phyloP scores from a whole-genome alignment of 768 basidiomycete genomes.

The Crepidotus variabilis region DNA sequence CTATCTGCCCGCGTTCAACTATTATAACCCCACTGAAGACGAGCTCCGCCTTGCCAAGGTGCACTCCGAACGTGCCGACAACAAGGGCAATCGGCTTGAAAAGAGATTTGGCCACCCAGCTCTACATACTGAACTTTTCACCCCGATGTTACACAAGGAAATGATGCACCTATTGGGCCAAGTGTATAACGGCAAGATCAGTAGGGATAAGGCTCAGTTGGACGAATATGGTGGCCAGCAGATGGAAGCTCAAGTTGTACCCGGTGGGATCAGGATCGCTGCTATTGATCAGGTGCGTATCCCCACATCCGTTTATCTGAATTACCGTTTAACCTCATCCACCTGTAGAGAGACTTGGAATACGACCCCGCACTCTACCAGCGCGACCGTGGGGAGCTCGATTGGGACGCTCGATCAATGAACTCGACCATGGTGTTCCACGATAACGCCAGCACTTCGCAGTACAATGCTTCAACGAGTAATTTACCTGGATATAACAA shows the following conservation, averaged over 20 bases:
- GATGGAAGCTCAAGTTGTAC: constrained; percentile 69
- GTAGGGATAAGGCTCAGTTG: constrained; percentile 57
- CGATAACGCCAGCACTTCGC: constrained; percentile 37
- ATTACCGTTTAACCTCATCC: neutral
- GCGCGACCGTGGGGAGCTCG: constrained; percentile 79
- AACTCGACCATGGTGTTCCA: constrained; percentile 56
- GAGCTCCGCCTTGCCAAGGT: constrained; percentile 75
- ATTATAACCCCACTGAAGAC: constrained; percentile 77
- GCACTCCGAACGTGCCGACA: constrained; percentile 75
- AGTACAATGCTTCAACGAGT: constrained; percentile 27
- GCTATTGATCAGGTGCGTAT: constrained; percentile 67
- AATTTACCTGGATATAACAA: constrained; percentile 44
- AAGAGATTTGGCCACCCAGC: constrained; percentile 96
- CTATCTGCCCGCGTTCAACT: constrained; percentile 69
- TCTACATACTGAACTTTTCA: constrained; percentile 80
- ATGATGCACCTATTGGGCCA: constrained; percentile 77
- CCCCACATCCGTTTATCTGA: neutral
- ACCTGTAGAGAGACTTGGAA: constrained; percentile 59
- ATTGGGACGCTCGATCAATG: constrained; percentile 84
- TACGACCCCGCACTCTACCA: constrained; percentile 79
- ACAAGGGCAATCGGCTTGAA: constrained; percentile 68
- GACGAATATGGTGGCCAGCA: constrained; percentile 77
- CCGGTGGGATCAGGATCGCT: constrained; percentile 81
- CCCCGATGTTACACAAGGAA: constrained; percentile 82
- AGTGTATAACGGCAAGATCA: constrained; percentile 74